A percentile compares a stretch with the other conserved stretches of the same genome.
These are phyloP conservation scores for Trichoderma parareesei DNA, from an alignment of 495 filamentous ascomycete species.

Conservation along the genomic window DNA sequence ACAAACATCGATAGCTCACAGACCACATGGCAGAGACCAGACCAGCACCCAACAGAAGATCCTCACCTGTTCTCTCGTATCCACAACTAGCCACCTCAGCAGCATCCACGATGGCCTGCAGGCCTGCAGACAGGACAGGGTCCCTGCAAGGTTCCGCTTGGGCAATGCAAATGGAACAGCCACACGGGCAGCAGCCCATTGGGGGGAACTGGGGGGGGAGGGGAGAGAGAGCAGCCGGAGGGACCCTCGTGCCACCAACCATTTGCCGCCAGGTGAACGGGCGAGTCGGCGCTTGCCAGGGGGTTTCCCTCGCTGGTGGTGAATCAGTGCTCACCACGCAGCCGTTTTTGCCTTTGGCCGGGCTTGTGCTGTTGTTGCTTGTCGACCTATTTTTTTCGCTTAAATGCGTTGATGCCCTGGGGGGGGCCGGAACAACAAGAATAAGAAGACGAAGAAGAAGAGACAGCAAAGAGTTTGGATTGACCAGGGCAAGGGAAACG, in stretches of 20 bases:
- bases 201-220: too few species aligned
- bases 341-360: neutral
- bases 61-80: neutral
- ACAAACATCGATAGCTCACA: neutral
- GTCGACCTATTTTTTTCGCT: neutral
- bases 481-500: too few species aligned
- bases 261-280: conserved; percentile 1
- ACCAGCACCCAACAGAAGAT: neutral
- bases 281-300: neutral
- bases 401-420: conserved; percentile 8
- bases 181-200: too few species aligned
- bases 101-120: neutral
- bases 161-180: too few species aligned
- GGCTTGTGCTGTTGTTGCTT: too few species aligned
- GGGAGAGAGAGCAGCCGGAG: too few species aligned
- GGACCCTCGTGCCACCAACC: conserved; percentile 4
- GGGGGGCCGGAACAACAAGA: neutral
- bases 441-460: neutral
- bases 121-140: neutral
- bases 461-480: neutral
- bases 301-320: neutral
- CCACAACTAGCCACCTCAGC: neutral
- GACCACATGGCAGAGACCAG: too few species aligned
- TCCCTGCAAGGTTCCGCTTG: neutral
- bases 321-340: neutral